These are phyloP conservation scores for Hymenotorrendiella dingleyae DNA, from an alignment of 2,329 filamentous ascomycete genomes.

Conservation along the genomic window DNA sequence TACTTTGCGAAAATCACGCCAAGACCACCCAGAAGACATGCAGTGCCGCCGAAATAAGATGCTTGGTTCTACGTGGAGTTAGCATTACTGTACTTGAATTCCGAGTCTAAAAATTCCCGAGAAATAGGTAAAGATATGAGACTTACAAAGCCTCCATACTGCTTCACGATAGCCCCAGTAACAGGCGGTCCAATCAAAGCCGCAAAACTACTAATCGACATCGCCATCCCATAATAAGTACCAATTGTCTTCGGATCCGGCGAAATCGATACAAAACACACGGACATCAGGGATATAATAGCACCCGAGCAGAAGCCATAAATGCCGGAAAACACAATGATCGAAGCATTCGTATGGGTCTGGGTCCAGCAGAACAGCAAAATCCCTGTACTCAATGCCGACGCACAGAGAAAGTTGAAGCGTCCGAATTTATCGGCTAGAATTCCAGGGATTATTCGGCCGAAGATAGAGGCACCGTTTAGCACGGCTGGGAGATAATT, in stretches of 20 bases:
- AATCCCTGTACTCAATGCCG: conserved; percentile 25
- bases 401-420: conserved; percentile 27
- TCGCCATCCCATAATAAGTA: conserved; percentile 59
- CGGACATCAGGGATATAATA: conserved; percentile 27
- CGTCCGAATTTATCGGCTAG: conserved; percentile 31
- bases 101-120: no score
- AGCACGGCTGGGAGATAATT: conserved; percentile 21
- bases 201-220: conserved; percentile 56
- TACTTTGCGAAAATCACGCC: no score
- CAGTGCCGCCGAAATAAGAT: no score
- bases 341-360: conserved; percentile 20
- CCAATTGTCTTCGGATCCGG: conserved; percentile 64
- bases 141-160: conserved; percentile 41
- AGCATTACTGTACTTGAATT: no score
- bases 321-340: conserved; percentile 29
- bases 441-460: conserved; percentile 32
- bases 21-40: no score
- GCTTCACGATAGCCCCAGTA: conserved; percentile 52
- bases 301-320: conserved; percentile 33
- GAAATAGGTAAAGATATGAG: no score
- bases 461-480: conserved; percentile 30
- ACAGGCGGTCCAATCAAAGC: conserved; percentile 63
- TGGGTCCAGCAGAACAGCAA: conserved; percentile 29
- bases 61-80: no score
- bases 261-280: conserved; percentile 32